A percentile compares a stretch with the other conserved stretches of the same genome.
phyloP scores from a whole-genome alignment of 192 early-diverging fungal genomes.

The Umbelopsis vinacea region DNA sequence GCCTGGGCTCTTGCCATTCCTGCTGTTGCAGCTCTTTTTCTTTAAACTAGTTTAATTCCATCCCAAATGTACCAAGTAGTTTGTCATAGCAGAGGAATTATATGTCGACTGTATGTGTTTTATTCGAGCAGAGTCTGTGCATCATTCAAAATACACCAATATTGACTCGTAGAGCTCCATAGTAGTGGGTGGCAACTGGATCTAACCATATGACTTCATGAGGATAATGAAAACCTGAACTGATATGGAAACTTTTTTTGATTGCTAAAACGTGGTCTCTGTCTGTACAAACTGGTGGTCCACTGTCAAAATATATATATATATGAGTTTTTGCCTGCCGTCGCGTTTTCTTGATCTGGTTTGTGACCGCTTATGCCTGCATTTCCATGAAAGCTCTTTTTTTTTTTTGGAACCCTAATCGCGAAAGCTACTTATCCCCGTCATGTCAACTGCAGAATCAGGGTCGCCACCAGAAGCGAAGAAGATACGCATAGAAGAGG shows the following conservation, averaged over 20 bases:
- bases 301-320: too few relatives aligned
- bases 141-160: too few relatives aligned
- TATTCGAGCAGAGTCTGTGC: background rate
- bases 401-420: background rate
- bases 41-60: background rate
- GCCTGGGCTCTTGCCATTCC: slow-evolving; percentile 6
- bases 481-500: background rate
- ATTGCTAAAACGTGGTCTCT: too few relatives aligned
- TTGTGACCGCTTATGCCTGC: slow-evolving; percentile 2
- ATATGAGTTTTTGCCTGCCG: too few relatives aligned
- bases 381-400: background rate
- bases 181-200: too few relatives aligned
- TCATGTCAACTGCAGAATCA: background rate
- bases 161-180: too few relatives aligned
- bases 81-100: background rate
- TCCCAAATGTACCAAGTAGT: background rate
- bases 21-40: background rate
- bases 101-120: background rate
- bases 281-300: too few relatives aligned
- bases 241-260: too few relatives aligned
- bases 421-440: background rate
- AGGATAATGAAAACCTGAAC: too few relatives aligned
- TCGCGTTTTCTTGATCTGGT: background rate
- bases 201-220: too few relatives aligned
- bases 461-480: background rate